Base-by-base conservation (phyloP, 768 basidiomycete genomes). In the Brasilioporus rufonigricans region DNA sequence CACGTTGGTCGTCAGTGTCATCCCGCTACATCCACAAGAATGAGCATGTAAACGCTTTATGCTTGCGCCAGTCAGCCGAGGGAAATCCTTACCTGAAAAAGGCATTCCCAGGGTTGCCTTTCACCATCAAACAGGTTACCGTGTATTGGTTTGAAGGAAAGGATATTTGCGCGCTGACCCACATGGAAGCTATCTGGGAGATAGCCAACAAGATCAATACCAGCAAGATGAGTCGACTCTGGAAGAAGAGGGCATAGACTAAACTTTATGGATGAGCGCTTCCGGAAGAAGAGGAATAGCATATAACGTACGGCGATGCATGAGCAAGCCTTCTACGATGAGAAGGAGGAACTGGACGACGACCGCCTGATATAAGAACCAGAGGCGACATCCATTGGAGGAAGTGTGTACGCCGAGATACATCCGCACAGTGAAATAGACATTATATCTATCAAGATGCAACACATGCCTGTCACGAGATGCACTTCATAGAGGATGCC, bases 341-440 rank as follows among this genome's bases (percentile, higher is more conserved):
- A 29, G 7, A 3, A 68, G 52, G 10, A 67, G 50, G 16, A 44
- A 9, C 36, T 65, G 64, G 14, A 60, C 24, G 5, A 44, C n/a
- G 4, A 21, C 0, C 5, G 64, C 53, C 46, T 68, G 61, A 45
- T 58, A 67, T 3, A 6, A 4, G 24, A 53, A 60, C 66, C 66
- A 67, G 7, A 40, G 1, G 14, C 32, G 55, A 29, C 66, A 67
- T 32, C 50, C 48, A 3, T 27, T 4, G 5, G 52, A 32, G 1
- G 59, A 26, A 2, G 55, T 54, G 16, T 44, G 14, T 44, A 58
- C 24, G 1, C 57, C 66, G 13, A 55, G 26, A 16, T 50, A 50
- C 58, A 67, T 64, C 13, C 66, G 60, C 14, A 55, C 35, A 2
- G 58, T 38, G 31, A 67, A 68, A 39, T 50, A 60, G 23, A 68